These are phyloP conservation scores for Aspergillus bridgeri DNA, from an alignment of 495 filamentous ascomycete species.

Conservation along the genomic window DNA sequence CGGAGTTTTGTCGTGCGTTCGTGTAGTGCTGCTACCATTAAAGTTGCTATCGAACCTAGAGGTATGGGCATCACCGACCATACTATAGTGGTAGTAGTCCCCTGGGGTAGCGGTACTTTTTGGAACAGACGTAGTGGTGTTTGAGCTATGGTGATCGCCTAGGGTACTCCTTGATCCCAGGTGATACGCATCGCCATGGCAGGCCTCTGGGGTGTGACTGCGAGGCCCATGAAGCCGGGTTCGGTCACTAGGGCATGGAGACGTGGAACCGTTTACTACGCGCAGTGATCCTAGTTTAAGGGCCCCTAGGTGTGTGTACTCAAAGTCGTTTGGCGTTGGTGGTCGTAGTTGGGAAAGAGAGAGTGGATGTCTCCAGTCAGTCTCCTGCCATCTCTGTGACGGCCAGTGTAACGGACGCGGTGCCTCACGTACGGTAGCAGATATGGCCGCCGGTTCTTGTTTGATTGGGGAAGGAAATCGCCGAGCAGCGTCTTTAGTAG, in stretches of 20 bases:
- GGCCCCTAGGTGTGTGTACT: conserved; percentile 48
- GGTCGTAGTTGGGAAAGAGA: conserved; percentile 21
- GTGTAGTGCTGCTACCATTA: no score
- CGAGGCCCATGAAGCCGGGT: conserved; percentile 18
- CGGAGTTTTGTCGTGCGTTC: no score
- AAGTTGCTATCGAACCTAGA: no score
- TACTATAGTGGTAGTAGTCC: no score
- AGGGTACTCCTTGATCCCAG: conserved; percentile 2
- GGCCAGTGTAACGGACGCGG: conserved; percentile 18
- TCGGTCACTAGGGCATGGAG: conserved; percentile 41
- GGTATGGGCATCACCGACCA: no score
- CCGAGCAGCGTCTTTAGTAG: conserved; percentile 23
- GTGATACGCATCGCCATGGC: conserved; percentile 12
- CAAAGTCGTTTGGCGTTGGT: conserved; percentile 40
- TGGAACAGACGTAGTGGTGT: no score
- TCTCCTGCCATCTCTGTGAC: conserved; percentile 12
- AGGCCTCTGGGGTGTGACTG: conserved; percentile 14
- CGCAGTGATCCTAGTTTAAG: conserved; percentile 48
- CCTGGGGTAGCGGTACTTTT: no score
- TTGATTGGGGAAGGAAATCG: conserved; percentile 26
- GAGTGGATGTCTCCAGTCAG: conserved; percentile 1
- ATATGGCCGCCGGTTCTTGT: conserved; percentile 14
- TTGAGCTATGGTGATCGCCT: neutral
- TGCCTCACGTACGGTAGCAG: conserved; percentile 9
- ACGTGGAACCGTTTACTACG: conserved; percentile 46